Conservation (phyloP, 2,329 filamentous ascomycete genomes). For the Paramyrothecium sp. region DNA sequence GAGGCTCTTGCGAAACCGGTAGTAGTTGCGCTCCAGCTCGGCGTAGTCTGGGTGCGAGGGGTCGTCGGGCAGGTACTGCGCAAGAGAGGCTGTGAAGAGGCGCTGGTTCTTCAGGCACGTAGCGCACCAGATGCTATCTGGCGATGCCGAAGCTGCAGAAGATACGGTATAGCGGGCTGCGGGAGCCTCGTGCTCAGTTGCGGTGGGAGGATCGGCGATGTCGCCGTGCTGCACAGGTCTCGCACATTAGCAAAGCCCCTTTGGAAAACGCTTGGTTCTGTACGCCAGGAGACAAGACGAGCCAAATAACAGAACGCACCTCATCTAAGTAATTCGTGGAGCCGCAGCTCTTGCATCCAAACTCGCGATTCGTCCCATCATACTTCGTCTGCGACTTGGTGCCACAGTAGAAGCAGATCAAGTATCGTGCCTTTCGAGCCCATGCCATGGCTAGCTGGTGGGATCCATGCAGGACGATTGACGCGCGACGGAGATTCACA, state of each 20-base stretch:
- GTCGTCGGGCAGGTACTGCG: constrained; percentile 73
- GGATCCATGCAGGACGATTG: neutral
- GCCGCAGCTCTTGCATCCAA: constrained; percentile 76
- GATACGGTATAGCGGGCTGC: constrained; percentile 46
- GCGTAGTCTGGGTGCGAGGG: constrained; percentile 65
- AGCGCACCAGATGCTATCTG: constrained; percentile 60
- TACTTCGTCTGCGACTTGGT: constrained; percentile 60
- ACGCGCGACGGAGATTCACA: constrained; percentile 7
- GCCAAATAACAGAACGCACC: constrained; percentile 41
- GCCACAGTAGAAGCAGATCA: constrained; percentile 85
- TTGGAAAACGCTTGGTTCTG: no score
- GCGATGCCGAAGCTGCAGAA: constrained; percentile 25
- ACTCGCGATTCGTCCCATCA: constrained; percentile 60
- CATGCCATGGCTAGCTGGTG: constrained; percentile 35
- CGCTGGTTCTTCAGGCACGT: constrained; percentile 88
- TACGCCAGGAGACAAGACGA: no score
- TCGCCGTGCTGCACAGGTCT: constrained; percentile 65
- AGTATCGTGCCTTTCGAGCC: constrained; percentile 37
- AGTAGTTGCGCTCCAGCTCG: constrained; percentile 66
- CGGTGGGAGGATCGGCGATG: constrained; percentile 80
- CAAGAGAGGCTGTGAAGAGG: constrained; percentile 71
- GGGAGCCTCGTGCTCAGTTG: constrained; percentile 43
- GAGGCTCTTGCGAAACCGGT: constrained; percentile 67
- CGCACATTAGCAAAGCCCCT: constrained; percentile 6
- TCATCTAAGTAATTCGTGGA: constrained; percentile 87